A percentile compares a stretch with the other conserved stretches of the same genome.
Conservation (phyloP, 768 basidiomycete species). For the Holtermannia corniformis region DNA sequence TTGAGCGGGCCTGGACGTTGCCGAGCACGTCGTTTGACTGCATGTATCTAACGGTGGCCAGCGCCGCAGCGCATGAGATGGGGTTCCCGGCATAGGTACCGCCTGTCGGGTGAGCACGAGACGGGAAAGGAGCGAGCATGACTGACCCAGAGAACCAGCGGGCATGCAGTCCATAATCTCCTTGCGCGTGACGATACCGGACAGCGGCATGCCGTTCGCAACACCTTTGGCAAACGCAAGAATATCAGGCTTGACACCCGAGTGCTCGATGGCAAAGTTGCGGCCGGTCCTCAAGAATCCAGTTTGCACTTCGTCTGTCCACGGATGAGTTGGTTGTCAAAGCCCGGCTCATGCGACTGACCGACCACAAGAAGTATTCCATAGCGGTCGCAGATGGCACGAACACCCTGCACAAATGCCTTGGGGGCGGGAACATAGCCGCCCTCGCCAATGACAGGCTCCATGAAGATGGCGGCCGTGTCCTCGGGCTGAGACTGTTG, state of each 20-base stretch:
- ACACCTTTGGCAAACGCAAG: slow-evolving; percentile 69
- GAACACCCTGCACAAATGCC: slow-evolving; percentile 64
- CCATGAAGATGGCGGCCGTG: slow-evolving; percentile 79
- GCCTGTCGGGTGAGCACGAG: no score
- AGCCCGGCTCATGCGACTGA: no score
- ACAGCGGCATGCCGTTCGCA: slow-evolving; percentile 73
- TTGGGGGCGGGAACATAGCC: slow-evolving; percentile 80
- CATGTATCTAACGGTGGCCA: slow-evolving; percentile 69
- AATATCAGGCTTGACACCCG: slow-evolving; percentile 75
- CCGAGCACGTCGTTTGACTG: slow-evolving; percentile 67
- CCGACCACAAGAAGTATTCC: slow-evolving; percentile 69
- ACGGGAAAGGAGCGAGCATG: no score
- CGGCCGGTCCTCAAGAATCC: slow-evolving; percentile 83
- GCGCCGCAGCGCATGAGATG: slow-evolving; percentile 81
- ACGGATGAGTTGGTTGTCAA: no score
- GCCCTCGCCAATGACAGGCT: slow-evolving; percentile 86
- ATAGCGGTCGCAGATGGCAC: slow-evolving; percentile 70
- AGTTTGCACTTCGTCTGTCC: slow-evolving; percentile 54
- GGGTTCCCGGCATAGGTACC: slow-evolving; percentile 64
- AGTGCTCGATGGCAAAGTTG: slow-evolving; percentile 53
- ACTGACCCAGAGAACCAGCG: no score
- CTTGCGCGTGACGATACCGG: slow-evolving; percentile 65
- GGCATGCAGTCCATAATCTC: slow-evolving; percentile 74
- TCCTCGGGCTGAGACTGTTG: slow-evolving; percentile 74
- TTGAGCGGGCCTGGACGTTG: slow-evolving; percentile 67